phyloP scores from a whole-genome alignment of 2,329 filamentous ascomycete species.

The Xylaria sp. region DNA sequence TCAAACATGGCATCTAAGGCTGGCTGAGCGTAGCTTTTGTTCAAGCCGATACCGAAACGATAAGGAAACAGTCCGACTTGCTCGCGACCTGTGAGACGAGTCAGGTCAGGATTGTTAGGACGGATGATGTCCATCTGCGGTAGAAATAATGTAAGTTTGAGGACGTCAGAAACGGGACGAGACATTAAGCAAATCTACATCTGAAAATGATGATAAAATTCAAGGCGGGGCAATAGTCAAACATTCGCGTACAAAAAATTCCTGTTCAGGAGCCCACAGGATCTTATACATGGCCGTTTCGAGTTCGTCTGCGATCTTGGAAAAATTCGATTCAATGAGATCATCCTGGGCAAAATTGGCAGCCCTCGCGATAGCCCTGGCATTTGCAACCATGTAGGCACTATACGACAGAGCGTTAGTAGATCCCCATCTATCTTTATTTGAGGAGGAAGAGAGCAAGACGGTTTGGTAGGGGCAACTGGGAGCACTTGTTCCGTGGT shows the following conservation, averaged over 20 bases:
- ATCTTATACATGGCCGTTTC: constrained; percentile 50
- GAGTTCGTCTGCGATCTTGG: constrained; percentile 48
- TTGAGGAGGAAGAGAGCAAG: not conserved
- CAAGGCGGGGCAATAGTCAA: not conserved
- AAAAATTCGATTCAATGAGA: constrained; percentile 47
- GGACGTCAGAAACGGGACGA: not conserved
- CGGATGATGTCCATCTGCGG: constrained; percentile 46
- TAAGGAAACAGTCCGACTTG: constrained; percentile 56
- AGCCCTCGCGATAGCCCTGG: constrained; percentile 53
- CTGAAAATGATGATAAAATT: not conserved
- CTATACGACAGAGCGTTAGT: constrained; percentile 24
- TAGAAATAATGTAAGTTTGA: constrained; percentile 12
- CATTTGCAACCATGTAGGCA: constrained; percentile 56
- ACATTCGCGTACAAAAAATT: constrained; percentile 50
- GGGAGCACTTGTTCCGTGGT: not conserved
- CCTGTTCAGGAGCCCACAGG: constrained; percentile 52
- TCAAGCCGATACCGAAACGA: constrained; percentile 54
- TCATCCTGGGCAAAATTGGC: constrained; percentile 50
- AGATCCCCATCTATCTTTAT: not conserved
- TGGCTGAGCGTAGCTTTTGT: constrained; percentile 45
- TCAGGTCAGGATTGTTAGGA: constrained; percentile 51
- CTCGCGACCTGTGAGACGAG: constrained; percentile 51
- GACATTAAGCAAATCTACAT: not conserved
- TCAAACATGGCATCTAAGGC: constrained; percentile 51
- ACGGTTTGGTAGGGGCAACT: not conserved